Percentiles rank a stretch among this genome's conserved stretches.
phyloP scores from a whole-genome alignment of 2,329 filamentous ascomycete genomes.

The Pseudocercospora pini-densiflorae region DNA sequence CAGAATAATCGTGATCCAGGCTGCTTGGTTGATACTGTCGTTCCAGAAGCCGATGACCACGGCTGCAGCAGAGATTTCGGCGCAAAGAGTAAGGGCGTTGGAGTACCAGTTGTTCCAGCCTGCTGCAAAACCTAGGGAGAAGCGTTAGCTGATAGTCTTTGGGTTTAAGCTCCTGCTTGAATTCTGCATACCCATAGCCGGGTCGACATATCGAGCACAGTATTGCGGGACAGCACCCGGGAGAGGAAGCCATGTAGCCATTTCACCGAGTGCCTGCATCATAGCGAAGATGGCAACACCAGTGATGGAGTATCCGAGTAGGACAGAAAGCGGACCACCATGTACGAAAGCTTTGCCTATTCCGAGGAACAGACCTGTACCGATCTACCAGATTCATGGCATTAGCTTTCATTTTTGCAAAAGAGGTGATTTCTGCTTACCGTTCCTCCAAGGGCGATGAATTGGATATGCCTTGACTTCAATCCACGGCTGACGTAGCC shows the following conservation, averaged over 20 bases:
- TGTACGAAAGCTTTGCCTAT: constrained; percentile 23
- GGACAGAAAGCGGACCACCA: constrained; percentile 24
- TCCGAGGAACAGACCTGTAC: constrained; percentile 29
- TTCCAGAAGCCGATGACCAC: constrained; percentile 67
- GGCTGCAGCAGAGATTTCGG: constrained; percentile 69
- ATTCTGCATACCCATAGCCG: constrained; percentile 14
- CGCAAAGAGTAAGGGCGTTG: constrained; percentile 52
- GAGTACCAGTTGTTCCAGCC: constrained; percentile 49
- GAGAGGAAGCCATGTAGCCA: constrained; percentile 48
- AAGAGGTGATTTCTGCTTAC: neutral
- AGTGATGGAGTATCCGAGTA: constrained; percentile 43
- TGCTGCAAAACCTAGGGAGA: neutral
- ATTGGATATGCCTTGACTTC: constrained; percentile 61
- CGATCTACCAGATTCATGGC: constrained; percentile 52
- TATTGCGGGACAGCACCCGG: constrained; percentile 41
- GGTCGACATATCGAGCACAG: constrained; percentile 42
- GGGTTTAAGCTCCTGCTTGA: neutral
- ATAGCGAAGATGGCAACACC: constrained; percentile 42
- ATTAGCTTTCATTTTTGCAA: neutral
- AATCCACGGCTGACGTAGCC: constrained; percentile 57
- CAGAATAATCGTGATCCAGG: constrained; percentile 61
- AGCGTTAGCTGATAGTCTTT: neutral
- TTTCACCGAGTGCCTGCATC: constrained; percentile 50
- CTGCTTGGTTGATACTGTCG: constrained; percentile 36
- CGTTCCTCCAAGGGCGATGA: constrained; percentile 60